Evolutionary conservation across 495 filamentous ascomycete species (phyloP), one percentile per base, ranked within the genome.

Genomic region (Antarctomyces pellizariae): DNA sequence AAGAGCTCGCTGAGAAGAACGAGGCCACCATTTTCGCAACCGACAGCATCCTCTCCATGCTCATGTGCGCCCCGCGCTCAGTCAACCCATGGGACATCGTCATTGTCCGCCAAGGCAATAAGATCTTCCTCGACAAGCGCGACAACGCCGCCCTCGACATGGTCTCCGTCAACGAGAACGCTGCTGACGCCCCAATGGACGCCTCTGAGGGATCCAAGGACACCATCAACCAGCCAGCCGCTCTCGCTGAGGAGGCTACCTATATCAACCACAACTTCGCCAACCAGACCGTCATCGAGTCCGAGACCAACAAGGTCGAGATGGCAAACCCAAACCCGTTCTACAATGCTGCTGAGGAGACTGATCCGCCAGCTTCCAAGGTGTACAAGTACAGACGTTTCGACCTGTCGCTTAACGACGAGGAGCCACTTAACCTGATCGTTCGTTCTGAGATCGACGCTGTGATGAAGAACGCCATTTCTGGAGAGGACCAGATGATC

Each of bases 181-280:
- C 86, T n/a, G 73, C 75, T 22, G 86, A 97, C 43, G 82, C 89
- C 6, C 86, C 86, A 9, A 55, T 93, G 21, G 86, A 97, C 47
- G 57, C 73, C 10, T 67, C 77, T 18, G 86, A 97, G 41, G 71
- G 80, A 41, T 89, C 83, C 56, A 89, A 90, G 51, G 86, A 97
- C 35, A 53, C 64, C 28, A 79, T 97, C 52, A 97, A 97, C 60
- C 77, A 75, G 33, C 86, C 86, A 8, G 54, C 57, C 24, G 79
- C 86, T 15, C 66, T 97, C 12, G 82, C 84, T 36, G 70, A 93
- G 48, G 86, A 97, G 50, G 86, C 86, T 14, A 97, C 86, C 15
- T 84, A 90, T 57, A 97, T 97, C 71, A 97, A 95, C 64, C 83
- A 95, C 63, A 90, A 93, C 57, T 95, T 97, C 44, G 73, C 78